Evolutionary conservation across 257 asterid genomes (phyloP), one percentile per base, ranked within the genome.

Genomic region (Lantana camara): DNA sequence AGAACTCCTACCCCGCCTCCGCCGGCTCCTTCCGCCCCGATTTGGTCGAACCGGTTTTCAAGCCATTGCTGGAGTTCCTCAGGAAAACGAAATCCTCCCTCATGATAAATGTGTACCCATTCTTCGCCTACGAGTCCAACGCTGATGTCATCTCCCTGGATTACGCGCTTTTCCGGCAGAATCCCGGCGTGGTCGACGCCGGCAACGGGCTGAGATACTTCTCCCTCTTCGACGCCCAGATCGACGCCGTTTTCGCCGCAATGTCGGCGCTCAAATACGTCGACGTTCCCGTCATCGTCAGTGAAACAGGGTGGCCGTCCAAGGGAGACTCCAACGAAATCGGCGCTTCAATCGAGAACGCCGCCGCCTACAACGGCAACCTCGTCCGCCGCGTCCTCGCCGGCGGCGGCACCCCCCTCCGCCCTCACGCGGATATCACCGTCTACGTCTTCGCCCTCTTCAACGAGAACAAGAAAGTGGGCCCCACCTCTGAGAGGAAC

Each of bases 261-360:
- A 66, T 93, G 90, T 76, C 85, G 7, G 86, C 88, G 4, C 50
- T 90, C 34, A 80, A 81, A 24, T 90, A 80, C 82, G 75, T 83
- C 64, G 96, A 87, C 71, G 68, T 90, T 0, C 77, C 77, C 1
- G 42, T 87, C 7, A 81, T 68, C 5, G 87, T 93, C 2, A 60
- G 89, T 11, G 97, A 93, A 42, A 93, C 96, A 17, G 99, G 99
- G 10, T 93, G 99, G 97, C 99, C 99, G 10, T 93, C 99, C 0
- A 87, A 84, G 65, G 99, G 99, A 0, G 99, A 93, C 51, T 30
- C 66, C 2, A 81, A 56, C n/a, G 99, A 93, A 61, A 11, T 77
- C 63, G 99, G 99, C 3, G 97, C 99, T 0, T 73, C 79, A 10
- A 41, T 81, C 0, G 80, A 79, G 1, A 90, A 93, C 52, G 96